These are phyloP conservation scores for Lactifluus pinguis DNA, from an alignment of 768 basidiomycete genomes.

Conservation along the genomic window DNA sequence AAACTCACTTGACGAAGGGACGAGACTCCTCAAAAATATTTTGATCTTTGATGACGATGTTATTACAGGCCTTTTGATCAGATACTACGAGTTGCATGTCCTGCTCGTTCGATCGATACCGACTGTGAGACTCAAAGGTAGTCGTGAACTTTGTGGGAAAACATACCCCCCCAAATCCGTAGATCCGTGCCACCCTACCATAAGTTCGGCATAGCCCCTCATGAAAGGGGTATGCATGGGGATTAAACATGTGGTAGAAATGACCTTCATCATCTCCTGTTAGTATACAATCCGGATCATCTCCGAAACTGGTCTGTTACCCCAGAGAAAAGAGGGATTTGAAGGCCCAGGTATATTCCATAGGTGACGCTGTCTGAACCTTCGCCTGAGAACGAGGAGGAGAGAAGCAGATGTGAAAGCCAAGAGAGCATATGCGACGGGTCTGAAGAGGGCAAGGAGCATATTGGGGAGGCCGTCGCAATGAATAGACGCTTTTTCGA, in stretches of 20 bases:
- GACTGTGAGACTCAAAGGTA: not conserved
- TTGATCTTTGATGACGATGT: conserved; percentile 2
- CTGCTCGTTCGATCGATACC: not conserved
- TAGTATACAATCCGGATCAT: too few relatives aligned
- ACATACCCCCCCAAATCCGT: not conserved
- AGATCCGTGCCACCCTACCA: too few relatives aligned
- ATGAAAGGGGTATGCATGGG: too few relatives aligned
- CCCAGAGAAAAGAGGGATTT: too few relatives aligned
- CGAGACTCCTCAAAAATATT: not conserved
- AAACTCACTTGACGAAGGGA: not conserved
- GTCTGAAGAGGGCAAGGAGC: not conserved
- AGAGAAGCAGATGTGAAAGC: not conserved
- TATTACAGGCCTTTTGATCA: not conserved
- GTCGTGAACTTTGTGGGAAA: not conserved
- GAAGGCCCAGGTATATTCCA: too few relatives aligned
- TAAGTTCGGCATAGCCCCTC: too few relatives aligned
- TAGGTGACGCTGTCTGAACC: too few relatives aligned
- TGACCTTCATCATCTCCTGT: too few relatives aligned
- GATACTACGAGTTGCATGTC: conserved; percentile 1
- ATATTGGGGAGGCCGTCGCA: not conserved
- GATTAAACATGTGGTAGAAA: too few relatives aligned
- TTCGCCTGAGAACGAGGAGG: not conserved
- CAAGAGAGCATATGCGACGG: not conserved
- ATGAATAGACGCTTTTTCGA: not conserved
- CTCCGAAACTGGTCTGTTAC: too few relatives aligned